A percentile compares a stretch with the other conserved stretches of the same genome.
Conservation (phyloP, 495 filamentous ascomycete genomes). For the Paragyromitra xinjiangensis region DNA sequence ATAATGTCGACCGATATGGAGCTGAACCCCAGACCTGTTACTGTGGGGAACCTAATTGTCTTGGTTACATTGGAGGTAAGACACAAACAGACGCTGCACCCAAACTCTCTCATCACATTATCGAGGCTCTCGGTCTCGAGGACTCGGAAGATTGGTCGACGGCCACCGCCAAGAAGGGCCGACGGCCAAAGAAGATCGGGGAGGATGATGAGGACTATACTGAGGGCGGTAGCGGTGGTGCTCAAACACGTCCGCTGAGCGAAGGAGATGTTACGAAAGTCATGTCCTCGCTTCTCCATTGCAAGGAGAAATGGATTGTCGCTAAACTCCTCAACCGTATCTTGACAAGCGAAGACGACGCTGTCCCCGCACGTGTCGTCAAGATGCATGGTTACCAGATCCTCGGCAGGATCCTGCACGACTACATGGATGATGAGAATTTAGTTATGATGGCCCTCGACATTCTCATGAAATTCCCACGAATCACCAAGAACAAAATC, state of each 20-base stretch:
- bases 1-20: slow-evolving; percentile 98
- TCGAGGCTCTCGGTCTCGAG: slow-evolving; percentile 89
- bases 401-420: slow-evolving; percentile 80
- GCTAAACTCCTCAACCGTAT: slow-evolving; percentile 93
- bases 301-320: slow-evolving; percentile 99
- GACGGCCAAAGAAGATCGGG: slow-evolving; percentile 85
- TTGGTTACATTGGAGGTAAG: slow-evolving; percentile 94
- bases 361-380: slow-evolving; percentile 85
- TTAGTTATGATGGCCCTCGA: slow-evolving; percentile 88
- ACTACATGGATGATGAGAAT: slow-evolving; percentile 87
- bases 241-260: slow-evolving; percentile 77
- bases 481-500: slow-evolving; percentile 96
- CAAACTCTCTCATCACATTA: slow-evolving; percentile 86
- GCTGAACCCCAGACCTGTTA: slow-evolving; percentile 97
- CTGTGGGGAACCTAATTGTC: slow-evolving; percentile 93
- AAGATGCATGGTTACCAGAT: slow-evolving; percentile 98
- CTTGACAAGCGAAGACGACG: slow-evolving; percentile 87
- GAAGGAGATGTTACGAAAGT: slow-evolving; percentile 93
- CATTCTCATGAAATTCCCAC: slow-evolving; percentile 86
- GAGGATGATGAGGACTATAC: slow-evolving; percentile 98
- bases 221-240: slow-evolving; percentile 74
- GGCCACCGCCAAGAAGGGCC: slow-evolving; percentile 82
- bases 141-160: slow-evolving; percentile 93
- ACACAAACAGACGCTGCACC: slow-evolving; percentile 96
- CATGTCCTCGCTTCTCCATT: slow-evolving; percentile 98